phyloP scores from a whole-genome alignment of 163 green algal species.

The Volvox carteri region DNA sequence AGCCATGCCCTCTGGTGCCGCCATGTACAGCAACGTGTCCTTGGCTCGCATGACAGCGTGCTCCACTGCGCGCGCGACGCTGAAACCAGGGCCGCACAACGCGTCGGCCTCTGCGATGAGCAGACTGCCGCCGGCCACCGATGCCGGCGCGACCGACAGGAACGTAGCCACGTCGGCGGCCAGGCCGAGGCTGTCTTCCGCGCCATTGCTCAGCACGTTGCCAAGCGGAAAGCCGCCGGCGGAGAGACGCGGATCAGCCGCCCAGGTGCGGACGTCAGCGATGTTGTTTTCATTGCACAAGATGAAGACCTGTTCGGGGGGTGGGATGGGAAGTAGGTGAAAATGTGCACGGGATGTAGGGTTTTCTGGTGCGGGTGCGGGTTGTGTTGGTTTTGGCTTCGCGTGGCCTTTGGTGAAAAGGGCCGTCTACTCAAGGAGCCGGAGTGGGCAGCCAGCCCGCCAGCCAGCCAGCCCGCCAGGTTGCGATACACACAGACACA shows the following conservation, averaged over 20 bases:
- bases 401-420: too few species aligned
- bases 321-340: not conserved
- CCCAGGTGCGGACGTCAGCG: slow-evolving; percentile 30
- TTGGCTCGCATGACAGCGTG: slow-evolving; percentile 58
- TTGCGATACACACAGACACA: too few species aligned
- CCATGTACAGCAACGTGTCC: slow-evolving; percentile 54
- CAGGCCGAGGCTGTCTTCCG: slow-evolving; percentile 36
- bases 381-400: not conserved
- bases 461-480: too few species aligned
- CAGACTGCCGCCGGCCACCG: not conserved
- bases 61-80: slow-evolving; percentile 55
- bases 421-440: too few species aligned
- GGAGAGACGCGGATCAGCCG: slow-evolving; percentile 14
- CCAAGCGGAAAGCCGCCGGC: slow-evolving; percentile 23
- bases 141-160: slow-evolving; percentile 9
- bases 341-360: not conserved
- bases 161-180: slow-evolving; percentile 24
- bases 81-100: slow-evolving; percentile 47
- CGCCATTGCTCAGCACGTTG: slow-evolving; percentile 43
- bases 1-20: slow-evolving; percentile 41
- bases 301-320: slow-evolving; percentile 37
- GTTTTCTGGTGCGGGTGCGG: not conserved
- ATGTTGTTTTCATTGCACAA: slow-evolving; percentile 37
- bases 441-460: too few species aligned
- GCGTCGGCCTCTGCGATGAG: slow-evolving; percentile 43